Conservation (phyloP, 306 rosid genomes). For the Fragaria ananassa region DNA sequence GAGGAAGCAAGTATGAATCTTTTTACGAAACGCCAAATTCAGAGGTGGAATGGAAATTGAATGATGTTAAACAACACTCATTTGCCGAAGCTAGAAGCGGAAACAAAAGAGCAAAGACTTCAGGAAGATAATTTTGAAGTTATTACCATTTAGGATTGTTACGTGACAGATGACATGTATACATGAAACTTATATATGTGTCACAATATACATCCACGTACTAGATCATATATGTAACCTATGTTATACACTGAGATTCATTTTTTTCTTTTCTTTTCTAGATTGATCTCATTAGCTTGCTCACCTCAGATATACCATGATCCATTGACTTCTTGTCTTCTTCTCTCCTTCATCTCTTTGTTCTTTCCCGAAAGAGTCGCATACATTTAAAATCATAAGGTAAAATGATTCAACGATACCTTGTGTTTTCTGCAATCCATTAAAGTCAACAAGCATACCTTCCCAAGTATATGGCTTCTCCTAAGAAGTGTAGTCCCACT, state of each 20-base stretch:
- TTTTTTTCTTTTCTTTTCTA: not conserved
- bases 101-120: too few species aligned
- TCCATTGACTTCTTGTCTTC: not conserved
- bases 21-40: too few species aligned
- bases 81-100: too few species aligned
- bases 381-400: not conserved
- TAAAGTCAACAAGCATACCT: constrained; percentile 5
- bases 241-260: not conserved
- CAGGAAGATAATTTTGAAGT: too few species aligned
- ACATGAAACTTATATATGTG: too few species aligned
- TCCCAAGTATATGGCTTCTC: constrained; percentile 29
- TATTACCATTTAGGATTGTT: too few species aligned
- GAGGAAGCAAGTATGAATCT: too few species aligned
- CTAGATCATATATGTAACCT: too few species aligned
- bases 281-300: not conserved
- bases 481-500: constrained; percentile 10
- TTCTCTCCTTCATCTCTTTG: constrained; percentile 11
- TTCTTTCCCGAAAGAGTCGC: constrained; percentile 25
- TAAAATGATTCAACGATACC: not conserved
- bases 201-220: too few species aligned
- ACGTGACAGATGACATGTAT: too few species aligned
- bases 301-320: not conserved
- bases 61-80: too few species aligned
- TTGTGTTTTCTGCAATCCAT: not conserved
- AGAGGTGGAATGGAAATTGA: too few species aligned